Evolutionary conservation across 1,139 yeast species (phyloP), one percentile per base, ranked within the genome.

Genomic region (Yamadazyma atlantica): DNA sequence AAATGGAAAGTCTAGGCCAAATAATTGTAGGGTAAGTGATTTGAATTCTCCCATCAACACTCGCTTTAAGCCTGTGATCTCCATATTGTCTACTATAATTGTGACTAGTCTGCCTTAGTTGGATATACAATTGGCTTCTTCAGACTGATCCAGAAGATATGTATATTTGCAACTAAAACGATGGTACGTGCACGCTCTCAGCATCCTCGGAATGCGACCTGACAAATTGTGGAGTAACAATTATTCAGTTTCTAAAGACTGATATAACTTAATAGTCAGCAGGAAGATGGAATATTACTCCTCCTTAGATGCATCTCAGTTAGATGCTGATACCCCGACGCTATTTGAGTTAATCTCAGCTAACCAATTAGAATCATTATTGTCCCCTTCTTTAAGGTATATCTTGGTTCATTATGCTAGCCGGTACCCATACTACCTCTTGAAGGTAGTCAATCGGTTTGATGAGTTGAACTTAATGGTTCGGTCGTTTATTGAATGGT

Each of bases 221-320:
- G 30, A 14, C 15, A 28, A 19, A 19, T 6, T 19, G 22, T 19
- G 22, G 22, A 19, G 22, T 19, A 19, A 6, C 22, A 19, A 6
- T 19, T 19, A n/a, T n/a, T n/a, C n/a, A n/a, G n/a, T n/a, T n/a
- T n/a, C n/a, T n/a, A n/a, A n/a, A n/a, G n/a, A n/a, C n/a, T n/a
- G n/a, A n/a, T n/a, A n/a, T n/a, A n/a, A n/a, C n/a, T n/a, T n/a
- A n/a, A n/a, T n/a, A n/a, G n/a, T n/a, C n/a, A n/a, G n/a, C n/a
- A n/a, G n/a, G n/a, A n/a, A n/a, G 16, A 87, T 87, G 95, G 95
- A 86, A 58, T 87, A 82, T 64, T 86, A 82, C 55, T 82, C 94
- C 8, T 82, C 90, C 1, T 66, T 85, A 40, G 88, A 85, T 61
- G 87, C 95, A 4, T 72, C 87, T 28, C 80, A 83, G 38, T 62